Evolutionary conservation across 345 rosid species (phyloP).

Genomic region (Eucalyptus camaldulensis): DNA sequence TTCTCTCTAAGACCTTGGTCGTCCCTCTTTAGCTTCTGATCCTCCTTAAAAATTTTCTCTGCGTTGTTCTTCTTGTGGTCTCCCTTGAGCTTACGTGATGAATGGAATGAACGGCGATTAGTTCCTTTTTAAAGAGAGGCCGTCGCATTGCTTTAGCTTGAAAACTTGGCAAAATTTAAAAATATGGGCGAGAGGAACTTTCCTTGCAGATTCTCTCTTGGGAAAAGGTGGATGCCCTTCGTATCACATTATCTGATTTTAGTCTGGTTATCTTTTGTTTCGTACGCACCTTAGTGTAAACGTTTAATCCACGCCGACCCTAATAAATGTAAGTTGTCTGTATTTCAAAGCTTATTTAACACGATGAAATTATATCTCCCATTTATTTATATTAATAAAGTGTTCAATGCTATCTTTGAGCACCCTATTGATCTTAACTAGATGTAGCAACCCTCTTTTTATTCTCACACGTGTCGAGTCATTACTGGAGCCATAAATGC

Average conservation of each 20-base stretch:
- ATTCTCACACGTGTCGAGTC: not conserved
- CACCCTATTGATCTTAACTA: accelerated
- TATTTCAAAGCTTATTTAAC: not conserved
- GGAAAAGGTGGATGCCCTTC: not conserved
- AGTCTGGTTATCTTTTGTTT: not conserved
- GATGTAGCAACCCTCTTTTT: not conserved
- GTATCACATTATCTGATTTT: not conserved
- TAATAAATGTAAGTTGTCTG: not conserved
- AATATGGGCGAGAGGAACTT: not conserved
- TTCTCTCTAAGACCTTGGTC: not conserved
- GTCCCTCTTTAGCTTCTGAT: not conserved
- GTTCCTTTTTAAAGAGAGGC: not conserved
- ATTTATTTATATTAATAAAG: not conserved
- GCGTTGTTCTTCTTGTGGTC: not conserved
- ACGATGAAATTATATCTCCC: not conserved
- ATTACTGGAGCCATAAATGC: not conserved
- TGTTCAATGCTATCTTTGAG: not conserved
- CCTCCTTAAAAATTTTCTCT: not conserved
- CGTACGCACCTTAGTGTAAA: not conserved
- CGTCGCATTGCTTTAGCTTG: not conserved
- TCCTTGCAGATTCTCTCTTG: not conserved
- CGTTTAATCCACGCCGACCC: not conserved
- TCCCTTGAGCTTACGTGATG: not conserved
- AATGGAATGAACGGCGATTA: not conserved
- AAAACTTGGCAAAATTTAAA: not conserved